Conservation (phyloP, 2,329 filamentous ascomycete genomes). For the Aspergillus pseudotamarii region DNA sequence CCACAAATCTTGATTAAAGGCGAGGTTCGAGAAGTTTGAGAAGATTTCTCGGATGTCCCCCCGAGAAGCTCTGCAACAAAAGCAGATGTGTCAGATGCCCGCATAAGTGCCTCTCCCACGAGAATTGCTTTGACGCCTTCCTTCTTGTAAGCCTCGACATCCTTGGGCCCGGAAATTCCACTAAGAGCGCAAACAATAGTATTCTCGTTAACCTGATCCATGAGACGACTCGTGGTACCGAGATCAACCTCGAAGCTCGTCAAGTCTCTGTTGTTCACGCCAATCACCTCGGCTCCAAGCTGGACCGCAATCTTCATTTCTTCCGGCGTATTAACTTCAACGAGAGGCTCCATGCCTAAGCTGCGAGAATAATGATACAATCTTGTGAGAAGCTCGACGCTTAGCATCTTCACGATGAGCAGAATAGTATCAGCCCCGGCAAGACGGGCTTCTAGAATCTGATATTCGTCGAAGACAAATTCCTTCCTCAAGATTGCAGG, state of each 20-base stretch:
- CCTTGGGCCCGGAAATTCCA: conserved; percentile 85
- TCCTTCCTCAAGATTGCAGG: conserved; percentile 93
- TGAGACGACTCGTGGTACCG: conserved; percentile 83
- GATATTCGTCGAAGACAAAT: conserved; percentile 97
- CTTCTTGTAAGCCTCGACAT: conserved; percentile 83
- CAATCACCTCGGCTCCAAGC: conserved; percentile 86
- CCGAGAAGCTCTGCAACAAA: conserved; percentile 88
- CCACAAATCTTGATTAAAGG: conserved; percentile 94
- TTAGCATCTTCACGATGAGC: conserved; percentile 97
- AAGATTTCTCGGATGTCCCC: conserved; percentile 37
- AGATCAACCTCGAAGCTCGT: conserved; percentile 97
- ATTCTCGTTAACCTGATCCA: conserved; percentile 80
- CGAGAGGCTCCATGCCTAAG: conserved; percentile 94
- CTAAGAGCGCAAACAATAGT: conserved; percentile 93
- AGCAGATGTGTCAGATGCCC: conserved; percentile 74
- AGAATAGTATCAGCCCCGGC: conserved; percentile 93
- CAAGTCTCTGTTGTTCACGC: conserved; percentile 96
- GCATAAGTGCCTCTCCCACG: conserved; percentile 95
- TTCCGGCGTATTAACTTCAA: conserved; percentile 92
- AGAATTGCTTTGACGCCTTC: conserved; percentile 92
- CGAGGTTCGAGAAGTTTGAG: conserved; percentile 30
- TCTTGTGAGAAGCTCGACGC: conserved; percentile 69
- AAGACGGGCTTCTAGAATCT: conserved; percentile 90
- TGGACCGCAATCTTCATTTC: conserved; percentile 89
- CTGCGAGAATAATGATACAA: conserved; percentile 88